Evolutionary conservation across 331 rosid species (phyloP), one percentile per base, ranked within the genome.

Genomic region (Pyracantha coccinea): DNA sequence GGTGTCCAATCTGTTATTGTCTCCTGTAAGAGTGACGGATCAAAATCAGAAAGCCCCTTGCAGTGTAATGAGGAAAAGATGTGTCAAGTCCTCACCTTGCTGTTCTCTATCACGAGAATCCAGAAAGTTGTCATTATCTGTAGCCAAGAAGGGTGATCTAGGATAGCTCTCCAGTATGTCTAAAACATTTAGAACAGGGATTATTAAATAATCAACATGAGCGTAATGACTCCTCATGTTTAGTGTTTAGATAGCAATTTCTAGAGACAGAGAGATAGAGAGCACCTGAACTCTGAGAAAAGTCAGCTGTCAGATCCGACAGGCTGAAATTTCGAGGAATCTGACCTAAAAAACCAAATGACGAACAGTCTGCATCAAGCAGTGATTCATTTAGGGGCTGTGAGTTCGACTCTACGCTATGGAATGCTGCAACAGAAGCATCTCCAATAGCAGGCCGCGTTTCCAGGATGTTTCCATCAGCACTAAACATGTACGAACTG

Each of bases 231-330:
- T 24, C 25, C 4, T 25, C 66, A 63, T 63, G 21, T 63, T 28
- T 28, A 15, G n/a, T 13, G 66, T 61, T 33, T 20, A 6, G 17
- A 65, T 19, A 20, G 11, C 47, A 32, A 65, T 19, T 31, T 59
- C 44, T 10, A 24, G 33, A 25, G 33, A 41, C 5, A 20, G 17
- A 32, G 19, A 33, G 63, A 52, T 25, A 54, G 68, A 33, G 53
- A n/a, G 76, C 89, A 93, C 98, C 97, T 60, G 97, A 84, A 74
- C 92, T 83, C 79, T 86, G 92, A 69, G 98, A 88, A 73, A 93
- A 90, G 78, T 87, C 90, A 13, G 90, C 87, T 66, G 91, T 85
- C 80, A 93, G 85, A 81, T 93, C 97, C 1, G 97, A 89, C 81
- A 91, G 87, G 82, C 98, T 93, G 82, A 93, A 88, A 82, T 53